Evolutionary conservation across 2,329 filamentous ascomycete species (phyloP).

Genomic region (Geosmithia putterillii): DNA sequence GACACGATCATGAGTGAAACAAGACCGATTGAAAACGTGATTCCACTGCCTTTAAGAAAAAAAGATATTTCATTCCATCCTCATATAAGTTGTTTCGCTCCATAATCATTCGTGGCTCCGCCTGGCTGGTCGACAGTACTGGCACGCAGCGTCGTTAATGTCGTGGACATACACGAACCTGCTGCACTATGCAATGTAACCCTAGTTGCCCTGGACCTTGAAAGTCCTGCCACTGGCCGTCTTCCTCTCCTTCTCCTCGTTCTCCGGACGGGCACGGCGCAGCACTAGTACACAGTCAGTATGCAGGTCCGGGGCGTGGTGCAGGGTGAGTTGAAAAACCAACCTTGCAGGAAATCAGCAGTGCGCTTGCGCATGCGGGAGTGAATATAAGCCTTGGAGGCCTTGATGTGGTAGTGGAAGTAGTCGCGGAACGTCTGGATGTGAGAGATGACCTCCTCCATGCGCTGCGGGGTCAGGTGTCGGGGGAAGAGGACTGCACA

Average conservation of each 20-base stretch:
- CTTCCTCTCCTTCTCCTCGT: conserved; percentile 95
- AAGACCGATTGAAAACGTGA: too few relatives aligned
- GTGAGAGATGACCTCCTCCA: conserved; percentile 93
- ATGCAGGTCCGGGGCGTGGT: background rate
- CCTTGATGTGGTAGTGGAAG: conserved; percentile 99
- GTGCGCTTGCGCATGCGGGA: conserved; percentile 95
- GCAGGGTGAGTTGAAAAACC: background rate
- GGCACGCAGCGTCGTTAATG: background rate
- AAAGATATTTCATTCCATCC: background rate
- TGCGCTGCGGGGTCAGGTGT: conserved; percentile 80
- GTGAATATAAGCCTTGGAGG: conserved; percentile 98
- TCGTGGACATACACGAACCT: background rate
- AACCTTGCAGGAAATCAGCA: conserved; percentile 94
- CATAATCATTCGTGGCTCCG: background rate
- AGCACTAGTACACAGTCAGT: conserved; percentile 48
- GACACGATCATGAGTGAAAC: too few relatives aligned
- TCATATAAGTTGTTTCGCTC: background rate
- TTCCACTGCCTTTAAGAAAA: background rate
- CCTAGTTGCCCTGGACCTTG: conserved; percentile 35
- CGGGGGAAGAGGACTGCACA: conserved; percentile 78
- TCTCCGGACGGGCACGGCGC: conserved; percentile 86
- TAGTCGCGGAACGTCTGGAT: conserved; percentile 99
- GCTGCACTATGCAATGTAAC: background rate
- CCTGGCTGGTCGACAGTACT: background rate
- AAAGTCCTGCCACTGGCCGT: conserved; percentile 95